phyloP scores from a whole-genome alignment of 352 stramenopile species.

The Pythium brachiatum region DNA sequence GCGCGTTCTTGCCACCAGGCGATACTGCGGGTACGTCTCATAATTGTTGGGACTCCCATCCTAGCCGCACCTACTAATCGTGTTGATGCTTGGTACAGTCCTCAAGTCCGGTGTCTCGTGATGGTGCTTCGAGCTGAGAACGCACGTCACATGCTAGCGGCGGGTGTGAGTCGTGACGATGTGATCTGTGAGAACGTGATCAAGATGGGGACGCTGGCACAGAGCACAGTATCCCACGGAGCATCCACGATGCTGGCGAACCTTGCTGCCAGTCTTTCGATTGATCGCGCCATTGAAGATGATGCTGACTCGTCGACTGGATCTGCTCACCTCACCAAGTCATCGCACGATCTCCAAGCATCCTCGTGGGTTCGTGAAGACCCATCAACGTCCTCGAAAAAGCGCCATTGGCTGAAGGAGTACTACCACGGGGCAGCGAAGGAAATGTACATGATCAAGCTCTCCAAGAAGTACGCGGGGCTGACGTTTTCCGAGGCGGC shows the following conservation, averaged over 20 bases:
- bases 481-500: conserved; percentile 67
- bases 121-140: conserved; percentile 78
- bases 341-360: conserved; percentile 8
- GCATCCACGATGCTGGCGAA: conserved; percentile 87
- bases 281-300: conserved; percentile 30
- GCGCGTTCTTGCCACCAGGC: conserved; percentile 66
- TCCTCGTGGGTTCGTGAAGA: conserved; percentile 7
- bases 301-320: conserved; percentile 27
- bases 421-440: conserved; percentile 80
- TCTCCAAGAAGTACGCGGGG: conserved; percentile 74
- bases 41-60: not conserved
- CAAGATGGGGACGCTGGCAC: conserved; percentile 85
- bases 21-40: conserved; percentile 59
- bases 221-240: conserved; percentile 69
- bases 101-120: conserved; percentile 62
- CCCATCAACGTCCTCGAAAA: conserved; percentile 2
- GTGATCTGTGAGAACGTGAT: conserved; percentile 88
- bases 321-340: conserved; percentile 20
- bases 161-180: conserved; percentile 70
- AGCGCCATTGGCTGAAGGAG: conserved; percentile 53
- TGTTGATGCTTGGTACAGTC: conserved; percentile 26
- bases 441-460: conserved; percentile 83
- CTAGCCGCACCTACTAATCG: too few species aligned
- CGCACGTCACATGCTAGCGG: conserved; percentile 74
- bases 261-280: conserved; percentile 70